Evolutionary conservation across 1,284 basidiomycete genomes (phyloP), one percentile per base, ranked within the genome.

Genomic region (Ustilago shanxiensis): DNA sequence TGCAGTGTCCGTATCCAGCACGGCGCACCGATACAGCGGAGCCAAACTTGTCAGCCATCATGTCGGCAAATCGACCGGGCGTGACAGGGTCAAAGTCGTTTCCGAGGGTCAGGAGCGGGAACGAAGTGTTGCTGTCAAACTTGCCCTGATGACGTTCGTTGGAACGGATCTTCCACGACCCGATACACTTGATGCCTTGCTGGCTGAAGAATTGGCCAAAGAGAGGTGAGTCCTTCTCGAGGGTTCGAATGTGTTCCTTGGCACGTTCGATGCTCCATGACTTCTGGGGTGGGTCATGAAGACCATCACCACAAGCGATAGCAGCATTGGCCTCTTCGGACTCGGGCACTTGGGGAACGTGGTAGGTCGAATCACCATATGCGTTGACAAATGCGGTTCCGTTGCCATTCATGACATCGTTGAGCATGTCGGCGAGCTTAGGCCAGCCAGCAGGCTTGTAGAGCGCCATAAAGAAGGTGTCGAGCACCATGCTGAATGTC

Each of bases 61-160:
- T 62, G 18, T 73, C 67, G 31, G 79, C 79, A 33, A 66, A 70
- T 20, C 61, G 52, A 28, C 61, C 64, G 10, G 79, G 77, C 11
- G 79, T 80, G 35, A 79, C 79, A n/a, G 79, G 79, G 37, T 80
- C 79, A 39, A 61, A 79, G 41, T 79, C 72, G 61, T 80, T 80
- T 41, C 77, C 73, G n/a, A 78, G 69, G 18, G 50, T 56, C 28
- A 80, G 73, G 26, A 80, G 33, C 13, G 79, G 79, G 53, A 60
- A 75, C 10, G 77, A 66, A 13, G 79, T 76, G 45, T 63, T 68
- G 73, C 52, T 68, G 49, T 67, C 60, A 33, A 78, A 80, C 29
- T 71, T 31, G 50, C 79, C 79, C 13, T 47, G 61, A 57, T 73
- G 69, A n/a, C 67, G 69, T 41, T 80, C 77, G 59, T 66, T 73